phyloP scores from a whole-genome alignment of 2,329 filamentous ascomycete genomes.

The Nemania diffusa region DNA sequence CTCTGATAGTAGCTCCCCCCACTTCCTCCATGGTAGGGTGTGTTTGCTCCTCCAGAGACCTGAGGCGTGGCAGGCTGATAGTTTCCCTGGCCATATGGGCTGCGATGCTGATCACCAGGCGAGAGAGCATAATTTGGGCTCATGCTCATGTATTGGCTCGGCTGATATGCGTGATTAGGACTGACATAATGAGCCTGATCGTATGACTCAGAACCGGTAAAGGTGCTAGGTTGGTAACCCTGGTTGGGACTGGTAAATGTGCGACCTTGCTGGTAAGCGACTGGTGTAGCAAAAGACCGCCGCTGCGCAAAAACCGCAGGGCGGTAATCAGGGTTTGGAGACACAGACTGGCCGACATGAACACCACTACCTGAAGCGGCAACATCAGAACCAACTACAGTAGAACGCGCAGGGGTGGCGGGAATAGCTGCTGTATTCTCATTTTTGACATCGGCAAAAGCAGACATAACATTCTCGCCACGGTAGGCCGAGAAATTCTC shows the following conservation, averaged over 20 bases:
- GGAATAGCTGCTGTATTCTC: conserved; percentile 10
- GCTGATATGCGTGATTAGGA: conserved; percentile 23
- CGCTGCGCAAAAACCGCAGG: conserved; percentile 9
- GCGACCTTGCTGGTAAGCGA: conserved; percentile 18
- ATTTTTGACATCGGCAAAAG: background rate
- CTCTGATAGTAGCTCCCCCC: conserved; percentile 34
- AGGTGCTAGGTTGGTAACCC: conserved; percentile 20
- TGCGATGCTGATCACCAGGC: conserved; percentile 21
- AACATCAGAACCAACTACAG: background rate
- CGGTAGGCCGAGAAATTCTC: conserved; percentile 15
- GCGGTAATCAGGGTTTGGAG: conserved; percentile 23
- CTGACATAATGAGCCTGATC: conserved; percentile 24
- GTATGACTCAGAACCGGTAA: conserved; percentile 19
- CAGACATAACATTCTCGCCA: conserved; percentile 15
- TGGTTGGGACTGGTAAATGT: conserved; percentile 17
- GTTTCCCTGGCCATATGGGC: conserved; percentile 15
- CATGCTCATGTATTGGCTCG: conserved; percentile 28
- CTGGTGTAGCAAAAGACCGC: conserved; percentile 17
- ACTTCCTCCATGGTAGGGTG: conserved; percentile 31
- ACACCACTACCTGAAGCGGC: conserved; percentile 15
- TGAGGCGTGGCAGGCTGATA: conserved; percentile 37
- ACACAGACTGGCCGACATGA: conserved; percentile 7
- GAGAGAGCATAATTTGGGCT: conserved; percentile 35
- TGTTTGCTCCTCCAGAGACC: conserved; percentile 35
- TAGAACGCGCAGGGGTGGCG: conserved; percentile 28